Evolutionary conservation across 176 grass and related monocot species (phyloP).

Genomic region (Neostapfia colusana): DNA sequence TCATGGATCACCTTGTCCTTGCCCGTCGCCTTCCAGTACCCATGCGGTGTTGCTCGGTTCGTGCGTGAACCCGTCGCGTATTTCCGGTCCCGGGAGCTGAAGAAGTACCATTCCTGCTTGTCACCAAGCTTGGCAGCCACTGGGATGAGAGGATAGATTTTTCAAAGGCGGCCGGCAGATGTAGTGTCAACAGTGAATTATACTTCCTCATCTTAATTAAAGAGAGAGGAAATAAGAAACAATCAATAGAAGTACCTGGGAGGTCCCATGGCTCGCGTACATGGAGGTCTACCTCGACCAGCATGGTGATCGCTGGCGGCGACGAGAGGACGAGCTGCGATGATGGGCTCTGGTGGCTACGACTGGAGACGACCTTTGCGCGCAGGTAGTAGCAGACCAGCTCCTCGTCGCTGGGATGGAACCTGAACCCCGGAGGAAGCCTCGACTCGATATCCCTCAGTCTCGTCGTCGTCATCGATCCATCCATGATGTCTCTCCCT

Average conservation of each 20-base stretch:
- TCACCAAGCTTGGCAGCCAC: slow-evolving; percentile 36
- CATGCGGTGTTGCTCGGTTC: slow-evolving; percentile 46
- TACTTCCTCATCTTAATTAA: no score
- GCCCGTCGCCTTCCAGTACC: slow-evolving; percentile 56
- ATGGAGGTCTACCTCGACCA: slow-evolving; percentile 56
- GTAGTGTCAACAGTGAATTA: no score
- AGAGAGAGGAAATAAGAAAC: no score
- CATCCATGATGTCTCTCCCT: not conserved
- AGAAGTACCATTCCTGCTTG: slow-evolving; percentile 50
- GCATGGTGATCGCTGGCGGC: not conserved
- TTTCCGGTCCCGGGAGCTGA: slow-evolving; percentile 42
- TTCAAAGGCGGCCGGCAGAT: no score
- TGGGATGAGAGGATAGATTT: not conserved
- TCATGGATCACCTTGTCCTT: slow-evolving; percentile 34
- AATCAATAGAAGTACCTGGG: slow-evolving; percentile 13
- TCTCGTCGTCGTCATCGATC: slow-evolving; percentile 14
- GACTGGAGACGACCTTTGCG: slow-evolving; percentile 36
- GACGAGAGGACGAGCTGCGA: not conserved
- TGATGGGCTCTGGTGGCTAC: not conserved
- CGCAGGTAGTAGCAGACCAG: slow-evolving; percentile 48
- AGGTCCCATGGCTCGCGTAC: slow-evolving; percentile 54
- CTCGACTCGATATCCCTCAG: slow-evolving; percentile 48
- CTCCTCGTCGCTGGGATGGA: slow-evolving; percentile 54
- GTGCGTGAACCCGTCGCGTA: slow-evolving; percentile 38
- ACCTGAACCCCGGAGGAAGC: slow-evolving; percentile 52